Base-by-base conservation (phyloP, 202 grass and related monocot genomes). In the Hordeum pubiflorum region DNA sequence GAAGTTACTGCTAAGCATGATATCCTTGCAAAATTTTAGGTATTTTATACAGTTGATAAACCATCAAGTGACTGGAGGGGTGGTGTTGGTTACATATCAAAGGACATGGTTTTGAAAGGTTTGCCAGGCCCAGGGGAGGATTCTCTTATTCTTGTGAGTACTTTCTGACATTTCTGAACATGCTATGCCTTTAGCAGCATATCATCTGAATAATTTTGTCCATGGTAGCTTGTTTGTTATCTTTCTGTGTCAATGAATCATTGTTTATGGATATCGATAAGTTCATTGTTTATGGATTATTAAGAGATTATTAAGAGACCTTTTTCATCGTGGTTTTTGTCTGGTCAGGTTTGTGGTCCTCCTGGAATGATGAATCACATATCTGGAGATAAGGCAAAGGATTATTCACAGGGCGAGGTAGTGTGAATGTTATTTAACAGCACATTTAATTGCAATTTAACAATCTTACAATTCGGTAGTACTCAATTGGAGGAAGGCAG, bases 341-440 rank as follows among this genome's bases (percentile, higher is more conserved):
- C 80, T 87, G 46, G 52, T 55, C 84, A 98, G 92, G 92, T 98
- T 39, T 98, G 95, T 85, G 95, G 92, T 43, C 95, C 95, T 55
- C 92, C 95, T 54, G 92, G 95, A 62, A 86, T 98, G 95, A 98
- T 98, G 92, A 88, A 90, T 55, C 92, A 98, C 77, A 86, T 95
- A 79, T 98, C 95, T 74, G 95, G 92, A 41, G 88, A 92, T 26
- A 95, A 95, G 84, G 95, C 92, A 41, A 87, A 94, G 65, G 89
- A 98, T 82, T 84, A 90, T 72, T 89, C 90, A 22, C 95, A 98
- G 88, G 95, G 92, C 71, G 90, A 95, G 92, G 95, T 98, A 89
- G 23, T 60, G 11, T 15, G 6, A 73, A 64, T 79, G 44, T 57
- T 29, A 24, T 17, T 63, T 33, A 41, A 4, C 81, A 31, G 40